Evolutionary conservation across 2,329 filamentous ascomycete species (phyloP).

Genomic region (Colletotrichum abscissum): DNA sequence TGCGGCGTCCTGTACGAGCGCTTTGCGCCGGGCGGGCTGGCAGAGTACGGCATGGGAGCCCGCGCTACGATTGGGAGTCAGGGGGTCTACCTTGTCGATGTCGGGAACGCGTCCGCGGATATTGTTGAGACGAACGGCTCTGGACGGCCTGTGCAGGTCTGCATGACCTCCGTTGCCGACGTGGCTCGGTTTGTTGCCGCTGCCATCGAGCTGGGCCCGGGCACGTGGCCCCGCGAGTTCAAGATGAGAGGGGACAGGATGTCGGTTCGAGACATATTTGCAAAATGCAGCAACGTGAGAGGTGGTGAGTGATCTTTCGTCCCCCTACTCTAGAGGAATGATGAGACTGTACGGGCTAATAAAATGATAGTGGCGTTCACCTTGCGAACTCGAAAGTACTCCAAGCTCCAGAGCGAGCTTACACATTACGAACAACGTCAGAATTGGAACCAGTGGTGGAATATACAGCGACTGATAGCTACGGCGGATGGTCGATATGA

Average conservation of each 20-base stretch:
- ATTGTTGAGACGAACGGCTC: conserved; percentile 66
- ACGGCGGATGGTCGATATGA: conserved; percentile 77
- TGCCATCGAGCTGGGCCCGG: conserved; percentile 71
- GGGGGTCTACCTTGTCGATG: conserved; percentile 75
- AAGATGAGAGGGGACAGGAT: conserved; percentile 76
- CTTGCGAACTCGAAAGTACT: conserved; percentile 50
- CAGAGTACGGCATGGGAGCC: conserved; percentile 66
- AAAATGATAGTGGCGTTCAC: conserved; percentile 50
- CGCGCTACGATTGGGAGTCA: conserved; percentile 65
- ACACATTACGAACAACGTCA: conserved; percentile 57
- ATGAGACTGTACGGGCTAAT: not conserved
- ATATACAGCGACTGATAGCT: conserved; percentile 72
- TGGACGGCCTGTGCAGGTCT: conserved; percentile 65
- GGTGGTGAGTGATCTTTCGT: conserved; percentile 52
- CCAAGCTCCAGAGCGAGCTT: conserved; percentile 53
- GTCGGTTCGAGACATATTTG: conserved; percentile 69
- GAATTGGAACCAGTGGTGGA: conserved; percentile 60
- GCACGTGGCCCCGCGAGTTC: conserved; percentile 75
- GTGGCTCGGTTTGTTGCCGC: conserved; percentile 77
- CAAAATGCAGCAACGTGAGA: conserved; percentile 59
- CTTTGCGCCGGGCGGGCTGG: conserved; percentile 76
- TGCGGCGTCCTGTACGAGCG: conserved; percentile 83
- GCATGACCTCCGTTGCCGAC: conserved; percentile 77
- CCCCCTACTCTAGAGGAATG: not conserved
- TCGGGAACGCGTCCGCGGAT: conserved; percentile 67